These are phyloP conservation scores for Fusarium tuaranense DNA, from an alignment of 2,329 filamentous ascomycete genomes.

Conservation along the genomic window DNA sequence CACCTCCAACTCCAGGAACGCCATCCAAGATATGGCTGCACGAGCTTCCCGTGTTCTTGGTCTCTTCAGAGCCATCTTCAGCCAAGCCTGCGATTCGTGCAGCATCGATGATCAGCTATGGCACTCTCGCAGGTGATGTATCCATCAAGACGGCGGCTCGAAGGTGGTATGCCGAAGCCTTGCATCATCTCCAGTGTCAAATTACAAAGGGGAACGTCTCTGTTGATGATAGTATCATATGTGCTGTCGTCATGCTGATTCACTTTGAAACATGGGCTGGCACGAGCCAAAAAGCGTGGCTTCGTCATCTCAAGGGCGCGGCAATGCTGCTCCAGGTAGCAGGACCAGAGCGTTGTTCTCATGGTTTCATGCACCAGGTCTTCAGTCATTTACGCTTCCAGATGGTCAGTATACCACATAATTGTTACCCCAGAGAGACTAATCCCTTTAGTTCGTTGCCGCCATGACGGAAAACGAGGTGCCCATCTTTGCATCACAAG, in stretches of 20 bases:
- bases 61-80: background rate
- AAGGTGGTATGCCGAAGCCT: conserved; percentile 15
- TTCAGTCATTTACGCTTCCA: conserved; percentile 24
- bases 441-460: background rate
- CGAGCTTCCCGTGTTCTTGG: conserved; percentile 9
- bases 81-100: conserved; percentile 19
- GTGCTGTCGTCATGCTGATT: conserved; percentile 9
- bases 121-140: conserved; percentile 8
- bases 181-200: conserved; percentile 5
- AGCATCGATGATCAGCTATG: conserved; percentile 21
- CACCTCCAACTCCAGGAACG: background rate
- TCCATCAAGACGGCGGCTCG: conserved; percentile 9
- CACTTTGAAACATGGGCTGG: conserved; percentile 24
- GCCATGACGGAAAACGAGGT: conserved; percentile 19
- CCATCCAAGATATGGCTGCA: conserved; percentile 15
- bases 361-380: conserved; percentile 19
- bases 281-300: conserved; percentile 16
- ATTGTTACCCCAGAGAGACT: background rate
- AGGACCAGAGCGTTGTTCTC: conserved; percentile 9
- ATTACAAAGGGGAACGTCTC: background rate
- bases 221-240: conserved; percentile 4
- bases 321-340: background rate
- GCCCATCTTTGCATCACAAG: conserved; percentile 7
- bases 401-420: background rate
- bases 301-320: conserved; percentile 20